Percentiles rank a stretch among this genome's conserved stretches.
phyloP scores from a whole-genome alignment of 1,139 yeast species.

The Martiniozyma asiatica region DNA sequence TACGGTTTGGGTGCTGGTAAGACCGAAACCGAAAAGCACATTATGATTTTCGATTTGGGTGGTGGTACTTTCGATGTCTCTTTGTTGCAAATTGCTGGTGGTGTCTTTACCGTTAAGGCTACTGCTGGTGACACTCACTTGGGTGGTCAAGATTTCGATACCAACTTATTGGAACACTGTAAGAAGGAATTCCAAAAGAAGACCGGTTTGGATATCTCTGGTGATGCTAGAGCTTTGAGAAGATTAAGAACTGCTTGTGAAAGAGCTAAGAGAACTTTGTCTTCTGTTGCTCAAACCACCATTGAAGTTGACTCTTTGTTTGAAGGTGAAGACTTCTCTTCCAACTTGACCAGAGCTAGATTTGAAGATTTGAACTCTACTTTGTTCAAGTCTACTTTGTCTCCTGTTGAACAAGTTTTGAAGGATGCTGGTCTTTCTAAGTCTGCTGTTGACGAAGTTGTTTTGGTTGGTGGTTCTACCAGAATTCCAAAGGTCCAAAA shows the following conservation, averaged over 20 bases:
- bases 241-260: slow-evolving; percentile 87
- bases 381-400: slow-evolving; percentile 73
- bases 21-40: slow-evolving; percentile 52
- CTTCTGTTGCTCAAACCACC: slow-evolving; percentile 78
- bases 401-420: slow-evolving; percentile 79
- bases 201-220: slow-evolving; percentile 85
- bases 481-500: slow-evolving; percentile 91
- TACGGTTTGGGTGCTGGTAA: slow-evolving; percentile 89
- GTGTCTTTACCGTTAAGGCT: slow-evolving; percentile 98
- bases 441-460: slow-evolving; percentile 73
- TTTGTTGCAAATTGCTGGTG: slow-evolving; percentile 91
- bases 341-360: slow-evolving; percentile 81
- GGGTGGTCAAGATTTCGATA: slow-evolving; percentile 99
- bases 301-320: slow-evolving; percentile 75
- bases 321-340: slow-evolving; percentile 74
- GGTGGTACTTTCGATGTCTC: slow-evolving; percentile 99
- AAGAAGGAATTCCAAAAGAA: slow-evolving; percentile 93
- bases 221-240: slow-evolving; percentile 91
- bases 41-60: slow-evolving; percentile 91
- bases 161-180: slow-evolving; percentile 91
- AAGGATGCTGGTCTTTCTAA: slow-evolving; percentile 73
- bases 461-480: slow-evolving; percentile 86
- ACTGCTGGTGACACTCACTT: slow-evolving; percentile 99
- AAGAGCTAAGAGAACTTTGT: slow-evolving; percentile 84
- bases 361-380: slow-evolving; percentile 81